Conservation (phyloP, 2,329 filamentous ascomycete genomes). For the Colletotrichum godetiae region DNA sequence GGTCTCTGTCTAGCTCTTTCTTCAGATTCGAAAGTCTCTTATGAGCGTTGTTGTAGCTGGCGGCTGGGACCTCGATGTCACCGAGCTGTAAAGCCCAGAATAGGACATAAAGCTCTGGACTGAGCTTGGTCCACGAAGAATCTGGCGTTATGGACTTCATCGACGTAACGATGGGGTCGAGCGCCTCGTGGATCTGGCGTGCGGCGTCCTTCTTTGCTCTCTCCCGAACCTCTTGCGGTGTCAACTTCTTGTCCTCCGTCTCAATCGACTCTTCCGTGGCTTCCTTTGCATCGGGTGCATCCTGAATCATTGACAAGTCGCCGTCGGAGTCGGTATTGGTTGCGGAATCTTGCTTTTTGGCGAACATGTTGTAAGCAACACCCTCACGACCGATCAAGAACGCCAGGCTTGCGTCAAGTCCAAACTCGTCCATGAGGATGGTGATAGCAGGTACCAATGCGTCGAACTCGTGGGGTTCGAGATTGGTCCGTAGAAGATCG, state of each 20-base stretch:
- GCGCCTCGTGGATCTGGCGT: constrained; percentile 70
- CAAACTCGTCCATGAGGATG: constrained; percentile 80
- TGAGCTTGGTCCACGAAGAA: constrained; percentile 76
- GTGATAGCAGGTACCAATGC: constrained; percentile 79
- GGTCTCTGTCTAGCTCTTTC: constrained; percentile 74
- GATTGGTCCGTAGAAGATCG: constrained; percentile 85
- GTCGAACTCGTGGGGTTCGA: constrained; percentile 82
- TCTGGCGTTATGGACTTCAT: constrained; percentile 71
- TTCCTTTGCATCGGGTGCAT: constrained; percentile 26
- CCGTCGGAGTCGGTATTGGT: constrained; percentile 61
- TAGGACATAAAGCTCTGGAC: constrained; percentile 83
- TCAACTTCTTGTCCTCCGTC: constrained; percentile 42
- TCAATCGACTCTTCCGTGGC: constrained; percentile 45
- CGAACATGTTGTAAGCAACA: constrained; percentile 73
- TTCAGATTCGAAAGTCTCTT: constrained; percentile 75
- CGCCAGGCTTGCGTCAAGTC: constrained; percentile 82
- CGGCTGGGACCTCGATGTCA: constrained; percentile 81
- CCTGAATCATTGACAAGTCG: constrained; percentile 64
- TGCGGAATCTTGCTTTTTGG: constrained; percentile 40
- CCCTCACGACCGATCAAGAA: constrained; percentile 86
- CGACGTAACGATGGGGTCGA: constrained; percentile 79
- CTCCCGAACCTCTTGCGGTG: constrained; percentile 40
- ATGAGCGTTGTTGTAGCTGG: constrained; percentile 83
- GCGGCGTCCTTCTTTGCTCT: constrained; percentile 56
- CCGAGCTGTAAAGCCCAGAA: constrained; percentile 93